A percentile compares a stretch with the other conserved stretches of the same genome.
phyloP scores from a whole-genome alignment of 2,329 filamentous ascomycete genomes.

The Dryadomyces quercivorus region DNA sequence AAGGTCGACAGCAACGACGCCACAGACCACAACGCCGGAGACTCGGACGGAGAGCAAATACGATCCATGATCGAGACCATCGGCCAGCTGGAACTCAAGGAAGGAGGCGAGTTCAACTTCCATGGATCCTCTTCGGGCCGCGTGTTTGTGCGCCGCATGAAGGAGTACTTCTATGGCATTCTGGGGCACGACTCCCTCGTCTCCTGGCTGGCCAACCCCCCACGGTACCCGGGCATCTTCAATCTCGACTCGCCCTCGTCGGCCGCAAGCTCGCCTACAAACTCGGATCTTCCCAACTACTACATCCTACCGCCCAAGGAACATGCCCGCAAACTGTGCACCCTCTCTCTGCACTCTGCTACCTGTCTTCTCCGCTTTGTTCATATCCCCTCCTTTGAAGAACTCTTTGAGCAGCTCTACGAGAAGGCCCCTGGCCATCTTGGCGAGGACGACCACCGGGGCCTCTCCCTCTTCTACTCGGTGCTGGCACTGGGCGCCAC shows the following conservation, averaged over 20 bases:
- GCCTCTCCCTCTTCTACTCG: conserved; percentile 59
- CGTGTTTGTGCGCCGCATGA: conserved; percentile 77
- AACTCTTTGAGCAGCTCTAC: conserved; percentile 67
- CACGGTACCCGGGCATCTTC: conserved; percentile 34
- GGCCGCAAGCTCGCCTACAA: conserved; percentile 50
- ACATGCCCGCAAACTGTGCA: conserved; percentile 38
- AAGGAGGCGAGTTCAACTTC: conserved; percentile 88
- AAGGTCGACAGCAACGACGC: neutral
- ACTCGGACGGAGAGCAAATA: conserved; percentile 27
- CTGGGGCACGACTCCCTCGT: conserved; percentile 52
- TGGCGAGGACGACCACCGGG: conserved; percentile 52
- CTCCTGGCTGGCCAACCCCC: conserved; percentile 43
- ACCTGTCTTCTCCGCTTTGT: conserved; percentile 56
- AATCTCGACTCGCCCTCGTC: conserved; percentile 61
- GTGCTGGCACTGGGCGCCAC: conserved; percentile 62
- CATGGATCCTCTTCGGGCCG: conserved; percentile 86
- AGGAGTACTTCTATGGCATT: conserved; percentile 72
- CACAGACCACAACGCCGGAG: neutral
- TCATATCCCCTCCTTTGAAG: conserved; percentile 71
- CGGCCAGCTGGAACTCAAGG: conserved; percentile 81
- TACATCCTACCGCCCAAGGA: conserved; percentile 59
- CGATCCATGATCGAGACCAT: conserved; percentile 93
- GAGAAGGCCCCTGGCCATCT: conserved; percentile 51
- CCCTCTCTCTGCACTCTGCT: conserved; percentile 43
- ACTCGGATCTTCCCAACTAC: conserved; percentile 37